Percentiles rank a stretch among this genome's conserved stretches.
These are phyloP conservation scores for Linanthus parryae DNA, from an alignment of 148 eudicot genomes.

Conservation along the genomic window DNA sequence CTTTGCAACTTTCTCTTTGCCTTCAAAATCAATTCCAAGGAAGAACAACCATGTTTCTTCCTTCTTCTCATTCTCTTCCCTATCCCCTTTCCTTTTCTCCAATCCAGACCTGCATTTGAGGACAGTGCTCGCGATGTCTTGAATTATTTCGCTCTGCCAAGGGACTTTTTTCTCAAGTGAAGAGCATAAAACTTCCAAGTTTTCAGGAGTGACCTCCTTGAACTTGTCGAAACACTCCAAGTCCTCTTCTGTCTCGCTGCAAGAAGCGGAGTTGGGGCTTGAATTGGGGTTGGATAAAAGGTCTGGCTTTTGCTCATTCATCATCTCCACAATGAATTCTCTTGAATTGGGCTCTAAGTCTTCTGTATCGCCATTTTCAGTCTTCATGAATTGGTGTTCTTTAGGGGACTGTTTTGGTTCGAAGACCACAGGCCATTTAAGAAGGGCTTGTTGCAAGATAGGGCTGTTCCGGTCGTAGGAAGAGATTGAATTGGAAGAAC, in stretches of 20 bases:
- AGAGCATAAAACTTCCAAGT: slow-evolving; percentile 29
- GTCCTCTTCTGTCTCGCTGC: slow-evolving; percentile 61
- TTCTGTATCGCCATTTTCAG: slow-evolving; percentile 9
- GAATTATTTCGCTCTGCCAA: slow-evolving; percentile 60
- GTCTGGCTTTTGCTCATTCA: slow-evolving; percentile 43
- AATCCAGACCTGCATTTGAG: slow-evolving; percentile 42
- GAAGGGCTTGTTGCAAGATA: slow-evolving; percentile 18
- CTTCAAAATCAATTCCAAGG: slow-evolving; percentile 43
- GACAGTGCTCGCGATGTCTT: slow-evolving; percentile 38
- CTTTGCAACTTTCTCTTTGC: slow-evolving; percentile 35
- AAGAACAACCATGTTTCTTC: slow-evolving; percentile 57
- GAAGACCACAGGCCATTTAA: slow-evolving; percentile 39
- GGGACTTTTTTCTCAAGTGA: slow-evolving; percentile 63
- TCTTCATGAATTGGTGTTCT: slow-evolving; percentile 29
- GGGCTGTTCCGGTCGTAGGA: slow-evolving; percentile 30
- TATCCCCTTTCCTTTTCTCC: slow-evolving; percentile 8
- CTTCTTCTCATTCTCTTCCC: slow-evolving; percentile 11
- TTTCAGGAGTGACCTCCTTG: slow-evolving; percentile 41
- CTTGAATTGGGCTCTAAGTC: slow-evolving; percentile 11
- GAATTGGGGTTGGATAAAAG: slow-evolving; percentile 82
- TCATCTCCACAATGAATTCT: not conserved
- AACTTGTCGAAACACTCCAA: slow-evolving; percentile 20
- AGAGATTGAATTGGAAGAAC: slow-evolving; percentile 54
- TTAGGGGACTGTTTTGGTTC: slow-evolving; percentile 30
- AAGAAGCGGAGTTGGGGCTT: slow-evolving; percentile 80